Evolutionary conservation across 2,329 filamentous ascomycete genomes (phyloP), one percentile per base, ranked within the genome.

Genomic region (Aspergillus sp.): DNA sequence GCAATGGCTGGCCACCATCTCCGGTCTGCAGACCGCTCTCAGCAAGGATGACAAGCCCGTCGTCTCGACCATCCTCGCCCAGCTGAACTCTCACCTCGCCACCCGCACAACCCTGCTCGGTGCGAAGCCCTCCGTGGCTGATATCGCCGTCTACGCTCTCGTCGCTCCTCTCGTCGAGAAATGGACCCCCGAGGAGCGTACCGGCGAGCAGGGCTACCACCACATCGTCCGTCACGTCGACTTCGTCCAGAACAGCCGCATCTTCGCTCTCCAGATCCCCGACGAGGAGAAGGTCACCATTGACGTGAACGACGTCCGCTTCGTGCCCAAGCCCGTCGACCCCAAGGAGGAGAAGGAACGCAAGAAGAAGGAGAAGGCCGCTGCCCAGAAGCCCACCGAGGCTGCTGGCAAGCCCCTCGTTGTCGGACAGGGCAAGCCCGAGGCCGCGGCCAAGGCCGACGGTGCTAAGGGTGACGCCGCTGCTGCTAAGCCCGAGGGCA

Each of bases 341-440:
- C 87, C 90, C 70, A 96, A 96, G 84, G 92, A 92, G 59, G 94
- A 97, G 84, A 97, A 97, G 83, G 93, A 97, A 84, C 88, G 90
- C 51, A 86, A 94, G 79, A 97, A 97, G 89, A 96, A 96, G 83
- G 92, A 96, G 81, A 97, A 97, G 84, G 81, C 81, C 15, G 80
- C 80, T 30, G 81, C 74, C 47, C 62, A 72, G 64, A 69, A 36
- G 32, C 32, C 65, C 57, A 61, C 69, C 17, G 70, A 65, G 32
- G 32, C 32, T 17, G 64, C 69, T 50, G 70, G 63, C 51, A 76
- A 75, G 68, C 70, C 74, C 5, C 65, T 79, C 17, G 74, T 78
- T 3, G 70, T 79, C 48, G 76, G 75, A 28, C 70, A 74, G 69
- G 71, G 70, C 38, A 77, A 77, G 69, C 68, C 73, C 50, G 70